Percentiles rank a stretch among this genome's conserved stretches.
Conservation (phyloP, 2,329 filamentous ascomycete species). For the Thermoascus crustaceus region DNA sequence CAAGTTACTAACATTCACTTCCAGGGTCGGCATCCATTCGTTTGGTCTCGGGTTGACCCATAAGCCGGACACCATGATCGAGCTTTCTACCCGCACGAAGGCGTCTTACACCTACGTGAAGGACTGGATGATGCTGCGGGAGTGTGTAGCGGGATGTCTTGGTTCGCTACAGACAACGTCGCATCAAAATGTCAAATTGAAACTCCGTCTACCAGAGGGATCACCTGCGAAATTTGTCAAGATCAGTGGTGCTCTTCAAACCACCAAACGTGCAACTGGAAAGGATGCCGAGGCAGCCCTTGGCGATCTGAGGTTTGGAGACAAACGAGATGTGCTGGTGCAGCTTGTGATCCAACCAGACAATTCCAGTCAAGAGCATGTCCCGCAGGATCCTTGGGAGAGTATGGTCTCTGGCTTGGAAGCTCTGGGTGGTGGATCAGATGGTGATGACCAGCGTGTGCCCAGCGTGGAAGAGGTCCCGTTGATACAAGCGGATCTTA, state of each 20-base stretch:
- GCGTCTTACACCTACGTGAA: conserved; percentile 97
- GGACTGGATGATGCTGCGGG: conserved; percentile 99
- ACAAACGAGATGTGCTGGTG: conserved; percentile 71
- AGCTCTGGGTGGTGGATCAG: conserved; percentile 77
- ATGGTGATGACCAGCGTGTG: conserved; percentile 74
- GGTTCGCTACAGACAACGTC: conserved; percentile 87
- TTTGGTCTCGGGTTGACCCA: conserved; percentile 95
- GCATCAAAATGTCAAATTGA: conserved; percentile 97
- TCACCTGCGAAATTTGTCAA: conserved; percentile 98
- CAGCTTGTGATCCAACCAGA: conserved; percentile 90
- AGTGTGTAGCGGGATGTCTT: conserved; percentile 88
- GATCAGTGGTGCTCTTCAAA: conserved; percentile 91
- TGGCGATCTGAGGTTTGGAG: conserved; percentile 87
- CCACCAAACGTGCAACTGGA: conserved; percentile 90
- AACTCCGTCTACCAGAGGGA: conserved; percentile 86
- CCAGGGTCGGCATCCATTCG: conserved; percentile 83
- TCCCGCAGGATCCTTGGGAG: conserved; percentile 94
- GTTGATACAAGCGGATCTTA: conserved; percentile 87
- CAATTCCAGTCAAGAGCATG: conserved; percentile 68
- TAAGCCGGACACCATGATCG: conserved; percentile 98
- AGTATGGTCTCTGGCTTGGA: conserved; percentile 93
- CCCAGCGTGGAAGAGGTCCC: conserved; percentile 90
- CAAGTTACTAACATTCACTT: conserved; percentile 16
- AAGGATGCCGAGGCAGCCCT: conserved; percentile 87
- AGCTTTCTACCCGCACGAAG: conserved; percentile 89